phyloP scores from a whole-genome alignment of 2,329 filamentous ascomycete species.

The Colletotrichum camelliae region DNA sequence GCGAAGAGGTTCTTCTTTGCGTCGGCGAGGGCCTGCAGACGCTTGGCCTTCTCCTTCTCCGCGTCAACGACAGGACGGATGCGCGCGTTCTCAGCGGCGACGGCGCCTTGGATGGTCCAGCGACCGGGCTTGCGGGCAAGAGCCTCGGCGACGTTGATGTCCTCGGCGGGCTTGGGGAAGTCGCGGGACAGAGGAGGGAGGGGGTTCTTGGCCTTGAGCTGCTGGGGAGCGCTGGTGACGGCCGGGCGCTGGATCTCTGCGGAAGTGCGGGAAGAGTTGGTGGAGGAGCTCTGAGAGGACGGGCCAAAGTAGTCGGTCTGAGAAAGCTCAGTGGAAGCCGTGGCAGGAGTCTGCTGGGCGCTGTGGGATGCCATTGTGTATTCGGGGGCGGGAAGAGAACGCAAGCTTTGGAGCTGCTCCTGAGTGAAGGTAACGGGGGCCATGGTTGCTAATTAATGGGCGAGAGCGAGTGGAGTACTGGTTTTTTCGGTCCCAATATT shows the following conservation, averaged over 20 bases:
- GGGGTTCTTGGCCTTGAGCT: slow-evolving; percentile 30
- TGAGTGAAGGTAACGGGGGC: slow-evolving; percentile 7
- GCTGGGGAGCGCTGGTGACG: not conserved
- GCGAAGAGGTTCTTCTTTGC: slow-evolving; percentile 53
- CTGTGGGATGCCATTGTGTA: slow-evolving; percentile 13
- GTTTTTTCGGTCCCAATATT: slow-evolving; percentile 10
- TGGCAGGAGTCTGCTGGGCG: not conserved
- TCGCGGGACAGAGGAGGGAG: slow-evolving; percentile 38
- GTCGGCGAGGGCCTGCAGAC: slow-evolving; percentile 46
- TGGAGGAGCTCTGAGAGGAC: slow-evolving; percentile 1
- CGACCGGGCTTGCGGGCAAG: slow-evolving; percentile 48
- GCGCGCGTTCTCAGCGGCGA: slow-evolving; percentile 32
- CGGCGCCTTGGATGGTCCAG: slow-evolving; percentile 43
- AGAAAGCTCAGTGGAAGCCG: slow-evolving; percentile 11
- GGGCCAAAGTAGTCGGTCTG: slow-evolving; percentile 12
- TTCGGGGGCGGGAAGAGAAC: slow-evolving; percentile 24
- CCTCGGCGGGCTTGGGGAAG: slow-evolving; percentile 45
- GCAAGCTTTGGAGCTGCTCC: slow-evolving; percentile 26
- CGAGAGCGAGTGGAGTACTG: slow-evolving; percentile 2
- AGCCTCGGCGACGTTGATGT: slow-evolving; percentile 47
- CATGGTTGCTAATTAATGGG: slow-evolving; percentile 8
- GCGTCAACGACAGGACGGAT: slow-evolving; percentile 29
- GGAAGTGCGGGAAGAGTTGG: slow-evolving; percentile 17
- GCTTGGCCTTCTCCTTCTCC: slow-evolving; percentile 36
- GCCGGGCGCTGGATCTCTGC: slow-evolving; percentile 6